Evolutionary conservation across 73 alveolate genomes (phyloP).

Genomic region (Paramecium sexaurelia): DNA sequence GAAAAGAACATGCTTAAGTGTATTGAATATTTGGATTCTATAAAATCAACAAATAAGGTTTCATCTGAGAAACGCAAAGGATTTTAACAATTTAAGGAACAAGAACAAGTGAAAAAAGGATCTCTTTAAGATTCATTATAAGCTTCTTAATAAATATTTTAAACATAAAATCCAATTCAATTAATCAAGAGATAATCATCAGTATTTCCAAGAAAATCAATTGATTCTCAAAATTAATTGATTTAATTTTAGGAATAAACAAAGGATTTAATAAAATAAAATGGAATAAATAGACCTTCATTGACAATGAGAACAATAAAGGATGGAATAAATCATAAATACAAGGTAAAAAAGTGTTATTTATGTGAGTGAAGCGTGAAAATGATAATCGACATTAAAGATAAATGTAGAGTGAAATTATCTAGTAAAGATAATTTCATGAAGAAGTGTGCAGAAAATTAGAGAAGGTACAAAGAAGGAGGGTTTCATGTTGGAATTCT

Average conservation of each 20-base stretch:
- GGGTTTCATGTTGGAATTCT: background rate
- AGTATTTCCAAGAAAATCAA: background rate
- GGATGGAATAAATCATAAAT: conserved; percentile 29
- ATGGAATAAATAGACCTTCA: background rate
- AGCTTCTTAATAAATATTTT: background rate
- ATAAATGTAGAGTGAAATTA: background rate
- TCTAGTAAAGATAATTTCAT: background rate
- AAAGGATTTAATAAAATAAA: background rate
- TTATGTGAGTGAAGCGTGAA: conserved; percentile 22
- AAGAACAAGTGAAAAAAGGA: background rate
- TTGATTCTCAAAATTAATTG: background rate
- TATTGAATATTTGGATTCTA: background rate
- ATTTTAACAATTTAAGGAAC: background rate
- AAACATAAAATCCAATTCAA: background rate
- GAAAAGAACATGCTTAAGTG: background rate
- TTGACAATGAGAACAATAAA: conserved; percentile 16
- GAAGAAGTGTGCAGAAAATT: background rate
- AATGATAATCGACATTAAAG: background rate
- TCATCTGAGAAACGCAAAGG: background rate
- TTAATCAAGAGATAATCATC: background rate
- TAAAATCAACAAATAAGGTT: background rate
- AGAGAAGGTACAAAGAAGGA: background rate
- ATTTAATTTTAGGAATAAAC: background rate
- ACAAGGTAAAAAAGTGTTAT: background rate
- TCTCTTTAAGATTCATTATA: background rate